Evolutionary conservation across 305 asterid species (phyloP).

Genomic region (Andrographis paniculata): DNA sequence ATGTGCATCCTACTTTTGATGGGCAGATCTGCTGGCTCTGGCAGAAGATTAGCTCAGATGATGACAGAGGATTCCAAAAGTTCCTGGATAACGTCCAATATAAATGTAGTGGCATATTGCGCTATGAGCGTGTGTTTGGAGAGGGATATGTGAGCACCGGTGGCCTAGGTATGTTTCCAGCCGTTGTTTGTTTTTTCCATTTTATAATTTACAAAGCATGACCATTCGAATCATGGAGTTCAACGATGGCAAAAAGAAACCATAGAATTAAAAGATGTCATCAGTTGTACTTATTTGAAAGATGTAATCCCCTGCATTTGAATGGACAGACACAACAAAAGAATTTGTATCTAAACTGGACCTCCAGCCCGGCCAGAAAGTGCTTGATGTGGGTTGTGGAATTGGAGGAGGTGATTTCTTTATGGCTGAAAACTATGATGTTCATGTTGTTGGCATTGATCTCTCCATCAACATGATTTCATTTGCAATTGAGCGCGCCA

Average conservation of each 20-base stretch:
- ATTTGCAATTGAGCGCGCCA: constrained; percentile 85
- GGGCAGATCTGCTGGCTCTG: constrained; percentile 91
- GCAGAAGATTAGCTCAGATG: constrained; percentile 74
- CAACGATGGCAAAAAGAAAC: too few relatives aligned
- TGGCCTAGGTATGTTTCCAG: constrained; percentile 57
- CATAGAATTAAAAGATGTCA: too few relatives aligned
- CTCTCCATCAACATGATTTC: constrained; percentile 92
- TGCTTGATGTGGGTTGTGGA: constrained; percentile 96
- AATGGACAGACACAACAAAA: constrained; percentile 72
- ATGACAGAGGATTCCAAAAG: constrained; percentile 77
- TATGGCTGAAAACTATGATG: constrained; percentile 88
- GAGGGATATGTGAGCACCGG: constrained; percentile 96
- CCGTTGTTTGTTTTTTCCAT: too few relatives aligned
- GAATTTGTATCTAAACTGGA: constrained; percentile 74
- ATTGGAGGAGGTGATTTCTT: constrained; percentile 98
- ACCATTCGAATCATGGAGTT: too few relatives aligned
- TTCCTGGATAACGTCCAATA: constrained; percentile 93
- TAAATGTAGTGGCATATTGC: constrained; percentile 76
- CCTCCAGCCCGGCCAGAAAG: constrained; percentile 88
- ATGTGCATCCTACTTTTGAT: constrained; percentile 9
- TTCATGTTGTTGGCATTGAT: constrained; percentile 89
- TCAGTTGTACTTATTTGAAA: not conserved
- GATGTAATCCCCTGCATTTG: constrained; percentile 13
- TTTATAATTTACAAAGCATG: not conserved
- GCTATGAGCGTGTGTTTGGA: constrained; percentile 93